Evolutionary conservation across 495 filamentous ascomycete species (phyloP), one percentile per base, ranked within the genome.

Genomic region (Rusavskia elegans): DNA sequence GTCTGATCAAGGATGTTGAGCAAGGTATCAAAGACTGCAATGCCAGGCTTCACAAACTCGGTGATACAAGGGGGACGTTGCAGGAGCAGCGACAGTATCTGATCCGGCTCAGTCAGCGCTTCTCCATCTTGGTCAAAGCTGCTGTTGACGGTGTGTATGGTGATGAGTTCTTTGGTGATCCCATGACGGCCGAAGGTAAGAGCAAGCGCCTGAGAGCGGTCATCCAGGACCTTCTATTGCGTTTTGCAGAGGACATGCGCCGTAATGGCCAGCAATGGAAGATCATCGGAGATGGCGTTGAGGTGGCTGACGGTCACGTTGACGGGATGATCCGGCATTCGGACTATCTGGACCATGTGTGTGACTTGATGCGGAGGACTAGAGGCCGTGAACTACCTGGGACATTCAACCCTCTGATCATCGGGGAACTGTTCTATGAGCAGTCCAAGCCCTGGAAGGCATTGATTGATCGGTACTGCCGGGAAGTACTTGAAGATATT

Each of bases 61-160:
- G 81, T 0, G 54, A 66, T 4, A 64, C 68, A 6, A 67, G 81
- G 7, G 55, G 62, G 1, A 79, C 65, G n/a, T 7, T 64, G 0
- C 38, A 66, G 1, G 71, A 82, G 29, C 77, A 83, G 58, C 66
- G 68, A 7, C 57, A 58, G 0, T 79, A 77, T 54, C 63, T 84
- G 29, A 53, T 76, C 3, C 53, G 71, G 14, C 57, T 80, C 32
- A 77, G 75, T 57, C 59, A 78, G 50, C 20, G 39, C 0, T 81
- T 80, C 55, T 64, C 71, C 17, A 36, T 46, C 1, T 56, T 82
- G 0, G 62, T 73, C 49, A 72, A 74, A 53, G 64, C 68, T 10
- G 70, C 77, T 4, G 59, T 71, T 0, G 67, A 77, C 38, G 81
- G 80, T 3, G 71, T 66, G 5, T 85, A 84, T 54, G 69, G 64